phyloP scores from a whole-genome alignment of 371 early-diverging fungal genomes.

The Syncephalis fuscata region DNA sequence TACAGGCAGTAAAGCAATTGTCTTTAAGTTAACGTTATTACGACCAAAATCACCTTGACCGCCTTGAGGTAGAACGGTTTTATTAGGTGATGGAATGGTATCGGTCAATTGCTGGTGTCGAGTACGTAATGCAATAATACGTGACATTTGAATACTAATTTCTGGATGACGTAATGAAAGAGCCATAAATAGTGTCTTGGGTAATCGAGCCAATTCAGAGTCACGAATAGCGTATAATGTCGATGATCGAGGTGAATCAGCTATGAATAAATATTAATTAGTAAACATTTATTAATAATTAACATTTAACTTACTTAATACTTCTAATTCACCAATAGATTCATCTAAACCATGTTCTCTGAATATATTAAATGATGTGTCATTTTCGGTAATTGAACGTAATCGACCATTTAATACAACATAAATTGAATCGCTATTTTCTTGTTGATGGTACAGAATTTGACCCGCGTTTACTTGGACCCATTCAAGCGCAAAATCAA shows the following conservation, averaged over 20 bases:
- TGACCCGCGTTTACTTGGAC: constrained; percentile 83
- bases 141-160: constrained; percentile 78
- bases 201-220: constrained; percentile 90
- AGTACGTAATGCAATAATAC: constrained; percentile 74
- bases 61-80: constrained; percentile 8
- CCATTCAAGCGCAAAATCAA: constrained; percentile 95
- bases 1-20: constrained; percentile 85
- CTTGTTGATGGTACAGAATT: constrained; percentile 75
- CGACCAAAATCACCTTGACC: constrained; percentile 21
- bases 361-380: constrained; percentile 57
- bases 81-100: constrained; percentile 8
- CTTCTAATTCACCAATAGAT: constrained; percentile 88
- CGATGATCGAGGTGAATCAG: constrained; percentile 57
- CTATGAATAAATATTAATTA: constrained; percentile 6
- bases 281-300: background rate
- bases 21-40: constrained; percentile 82
- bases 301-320: constrained; percentile 34
- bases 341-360: constrained; percentile 90
- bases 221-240: constrained; percentile 95
- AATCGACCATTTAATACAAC: constrained; percentile 90
- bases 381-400: constrained; percentile 59
- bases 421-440: constrained; percentile 71
- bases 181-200: constrained; percentile 83
- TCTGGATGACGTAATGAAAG: constrained; percentile 77
- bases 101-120: constrained; percentile 13